Base-by-base conservation (phyloP, 2,329 filamentous ascomycete species). In the Onygena corvina region DNA sequence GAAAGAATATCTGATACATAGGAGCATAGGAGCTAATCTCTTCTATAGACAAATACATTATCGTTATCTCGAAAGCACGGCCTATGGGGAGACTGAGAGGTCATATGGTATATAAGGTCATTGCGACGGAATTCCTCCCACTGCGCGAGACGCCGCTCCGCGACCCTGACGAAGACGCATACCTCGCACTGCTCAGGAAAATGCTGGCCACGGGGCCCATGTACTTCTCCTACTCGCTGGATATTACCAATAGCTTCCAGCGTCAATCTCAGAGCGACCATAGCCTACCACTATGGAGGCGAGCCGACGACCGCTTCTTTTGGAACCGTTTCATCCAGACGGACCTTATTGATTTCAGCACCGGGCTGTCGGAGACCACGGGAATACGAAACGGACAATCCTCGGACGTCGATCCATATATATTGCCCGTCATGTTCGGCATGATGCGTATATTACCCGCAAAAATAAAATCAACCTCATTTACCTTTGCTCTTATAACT, bases 221-320 rank as follows among this genome's bases (percentile, higher is more conserved):
- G 83, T 96, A 94, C 76, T 98, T 95, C 62, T 96, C 92, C 50
- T 98, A 98, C 72, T 90, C 89, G 6, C 80, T 94, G 65, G 92
- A 98, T 67, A 77, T 98, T 56, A 98, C 92, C 58, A 98, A 94
- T 73, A 89, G 80, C 64, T 94, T 96, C 71, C 92, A 98, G 70
- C 81, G 92, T 55, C 92, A 96, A 65, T 81, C 89, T 2, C 80
- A 89, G 57, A 73, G 80, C 56, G 80, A 94, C 64, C 70, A 72
- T 50, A 76, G 77, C 12, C 72, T 76, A 49, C 89, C 92, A 9
- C 69, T 96, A 51, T 98, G 92, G 92, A 83, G 84, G 73, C 76
- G 88, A 58, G 83, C 90, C 55, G 92, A 98, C 66, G 89, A 96
- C 64, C 86, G 92, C 56, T 98, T 98, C 74, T 98, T 95, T 74